Percentiles rank a stretch among this genome's conserved stretches.
Conservation (phyloP, 2,329 filamentous ascomycete species). For the Stylonectria norvegica region DNA sequence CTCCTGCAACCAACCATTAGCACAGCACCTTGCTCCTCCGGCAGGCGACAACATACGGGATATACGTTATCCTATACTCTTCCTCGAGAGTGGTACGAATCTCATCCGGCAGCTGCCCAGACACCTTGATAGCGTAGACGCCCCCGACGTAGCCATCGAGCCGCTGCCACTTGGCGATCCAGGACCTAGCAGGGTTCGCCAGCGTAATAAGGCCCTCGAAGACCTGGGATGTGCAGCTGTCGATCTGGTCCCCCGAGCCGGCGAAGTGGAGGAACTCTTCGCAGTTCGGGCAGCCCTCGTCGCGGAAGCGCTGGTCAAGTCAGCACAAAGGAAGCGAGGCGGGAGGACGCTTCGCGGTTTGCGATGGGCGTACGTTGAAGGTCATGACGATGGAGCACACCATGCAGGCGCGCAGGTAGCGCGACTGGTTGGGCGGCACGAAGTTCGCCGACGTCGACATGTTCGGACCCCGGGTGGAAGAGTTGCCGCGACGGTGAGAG, state of each 20-base stretch:
- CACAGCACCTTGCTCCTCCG: background rate
- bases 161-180: constrained; percentile 96
- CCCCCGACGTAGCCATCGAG: constrained; percentile 84
- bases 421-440: constrained; percentile 71
- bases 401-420: constrained; percentile 94
- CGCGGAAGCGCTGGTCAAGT: constrained; percentile 68
- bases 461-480: background rate
- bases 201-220: constrained; percentile 91
- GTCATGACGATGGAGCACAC: constrained; percentile 94
- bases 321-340: constrained; percentile 10
- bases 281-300: constrained; percentile 93
- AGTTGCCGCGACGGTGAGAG: background rate
- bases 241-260: constrained; percentile 74
- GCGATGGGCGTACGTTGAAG: constrained; percentile 54
- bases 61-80: constrained; percentile 61
- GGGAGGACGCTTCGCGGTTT: background rate
- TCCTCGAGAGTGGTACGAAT: constrained; percentile 59
- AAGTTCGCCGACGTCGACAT: constrained; percentile 54
- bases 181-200: constrained; percentile 76
- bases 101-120: constrained; percentile 70
- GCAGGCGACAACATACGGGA: constrained; percentile 41
- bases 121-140: constrained; percentile 93
- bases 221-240: constrained; percentile 92
- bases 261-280: constrained; percentile 84
- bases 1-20: constrained; percentile 38